Base-by-base conservation (phyloP, 306 rosid species). In the Trifolium fragiferum region DNA sequence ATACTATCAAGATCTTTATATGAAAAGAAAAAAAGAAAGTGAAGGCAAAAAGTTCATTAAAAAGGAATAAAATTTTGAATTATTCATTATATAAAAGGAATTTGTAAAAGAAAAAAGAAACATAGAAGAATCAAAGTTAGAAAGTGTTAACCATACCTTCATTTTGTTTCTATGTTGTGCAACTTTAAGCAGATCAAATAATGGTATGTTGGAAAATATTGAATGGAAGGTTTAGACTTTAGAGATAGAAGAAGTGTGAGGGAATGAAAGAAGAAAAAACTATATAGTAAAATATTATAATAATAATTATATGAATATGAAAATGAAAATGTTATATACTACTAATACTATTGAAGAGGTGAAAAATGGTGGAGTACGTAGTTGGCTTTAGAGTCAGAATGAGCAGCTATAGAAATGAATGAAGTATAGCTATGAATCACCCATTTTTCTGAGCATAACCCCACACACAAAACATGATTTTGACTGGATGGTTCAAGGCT, bases 91-190 rank as follows among this genome's bases (percentile, higher is more conserved):
- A 55, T 20, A 20, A 55, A 10, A 55, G 33, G 18, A 12, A 60
- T 20, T 15, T 6, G 33, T 13, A 37, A 73, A 59, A 55, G 15
- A 8, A 35, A 16, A 16, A 66, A 51, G 54, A 21, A 64, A 19
- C 10, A 35, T 4, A 33, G 2, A 19, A 77, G 54, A 72, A 79
- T 50, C 54, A 74, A 68, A 75, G 71, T 16, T 11, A 15, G 44
- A 77, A 79, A 75, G 84, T 16, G 40, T 72, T 76, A 44, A 80
- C 30, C 80, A 78, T 75, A 92, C 97, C 97, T 92, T 92, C 97
- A 92, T 89, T 76, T 75, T 55, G 14, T 77, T 40, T 10, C 1
- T 35, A n/a, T 50, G 37, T 25, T 76, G 46, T 61, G 46, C 59
- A 68, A 73, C 54, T 75, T 51, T 50, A 55, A 7, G 78, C 33